Conservation (phyloP, 768 basidiomycete genomes). For the Suillus subalutaceus region DNA sequence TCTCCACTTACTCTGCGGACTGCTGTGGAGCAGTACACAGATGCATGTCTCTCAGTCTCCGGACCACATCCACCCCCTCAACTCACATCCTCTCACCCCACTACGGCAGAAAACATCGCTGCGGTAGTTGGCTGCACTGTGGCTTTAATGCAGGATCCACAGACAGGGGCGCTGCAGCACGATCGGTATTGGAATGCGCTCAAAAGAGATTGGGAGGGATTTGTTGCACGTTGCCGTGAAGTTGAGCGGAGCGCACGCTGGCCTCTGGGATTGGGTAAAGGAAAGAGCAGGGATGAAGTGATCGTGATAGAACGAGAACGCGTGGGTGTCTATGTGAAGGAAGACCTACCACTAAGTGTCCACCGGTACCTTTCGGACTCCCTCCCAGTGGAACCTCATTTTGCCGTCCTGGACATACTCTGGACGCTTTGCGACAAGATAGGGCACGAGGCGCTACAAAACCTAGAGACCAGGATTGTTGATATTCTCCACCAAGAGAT, state of each 20-base stretch:
- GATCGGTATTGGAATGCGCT: conserved; percentile 82
- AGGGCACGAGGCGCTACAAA: conserved; percentile 57
- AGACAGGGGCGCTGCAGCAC: conserved; percentile 79
- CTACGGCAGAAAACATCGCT: conserved; percentile 74
- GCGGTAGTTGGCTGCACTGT: conserved; percentile 89
- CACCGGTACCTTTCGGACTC: conserved; percentile 51
- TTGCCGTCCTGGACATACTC: conserved; percentile 58
- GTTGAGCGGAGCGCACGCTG: conserved; percentile 86
- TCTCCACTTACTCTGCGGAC: conserved; percentile 79
- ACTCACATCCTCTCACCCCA: conserved; percentile 63
- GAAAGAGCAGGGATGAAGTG: conserved; percentile 44
- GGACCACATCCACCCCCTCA: conserved; percentile 55
- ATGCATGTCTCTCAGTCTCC: conserved; percentile 67
- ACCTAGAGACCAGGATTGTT: conserved; percentile 58
- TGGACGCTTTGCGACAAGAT: conserved; percentile 66
- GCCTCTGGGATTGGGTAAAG: conserved; percentile 69
- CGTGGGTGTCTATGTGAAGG: conserved; percentile 59
- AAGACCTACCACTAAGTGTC: conserved; percentile 69
- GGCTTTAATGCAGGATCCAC: conserved; percentile 66
- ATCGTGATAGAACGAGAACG: conserved; percentile 81
- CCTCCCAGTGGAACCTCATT: conserved; percentile 50
- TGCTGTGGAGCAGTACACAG: conserved; percentile 82
- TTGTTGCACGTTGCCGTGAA: conserved; percentile 87
- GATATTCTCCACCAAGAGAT: conserved; percentile 77
- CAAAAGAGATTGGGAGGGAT: conserved; percentile 95